Base-by-base conservation (phyloP, 1,139 yeast genomes). In the Hyphopichia khmerensis region DNA sequence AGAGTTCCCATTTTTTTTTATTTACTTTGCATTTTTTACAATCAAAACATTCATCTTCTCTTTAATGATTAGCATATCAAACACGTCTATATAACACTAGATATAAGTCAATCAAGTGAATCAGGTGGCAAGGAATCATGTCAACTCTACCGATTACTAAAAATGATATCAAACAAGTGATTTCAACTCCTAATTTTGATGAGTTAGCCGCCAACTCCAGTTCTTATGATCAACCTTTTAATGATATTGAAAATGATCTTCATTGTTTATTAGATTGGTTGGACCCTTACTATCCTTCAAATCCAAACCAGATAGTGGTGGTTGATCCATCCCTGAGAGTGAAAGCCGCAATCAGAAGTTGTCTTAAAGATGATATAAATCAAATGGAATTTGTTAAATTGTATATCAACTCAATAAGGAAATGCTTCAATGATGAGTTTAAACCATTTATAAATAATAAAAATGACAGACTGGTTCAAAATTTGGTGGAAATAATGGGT, bases 191-290 rank as follows among this genome's bases (percentile, higher is more conserved):
- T 1, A 50, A 52, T 2, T 52, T 64, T n/a, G 46, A 50, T 21
- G 65, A 64, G 44, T 49, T 64, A 19, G 49, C 58, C 4, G 46
- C 50, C 16, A 48, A 53, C 17, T 38, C 40, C 13, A 23, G 16
- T n/a, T 15, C 15, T 11, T 2, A 16, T 18, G 17, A 29, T 4
- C 14, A 21, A 13, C 33, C 52, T 2, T 47, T 52, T 6, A 52
- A 56, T 14, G 76, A 72, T 31, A 54, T 65, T n/a, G 77, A 73
- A 46, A 72, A 70, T 48, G 79, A 74, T 47, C 56, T 72, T 11
- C 63, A 64, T 29, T 58, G 66, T 33, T 56, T 73, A 10, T 57
- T 74, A 10, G 53, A 69, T 40, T 73, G 76, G 75, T 57, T 73
- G 30, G 55, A 55, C 40, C 72, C 74, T 4, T 64, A 49, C 41